Base-by-base conservation (phyloP, 331 rosid species). In the Saraca asoca region DNA sequence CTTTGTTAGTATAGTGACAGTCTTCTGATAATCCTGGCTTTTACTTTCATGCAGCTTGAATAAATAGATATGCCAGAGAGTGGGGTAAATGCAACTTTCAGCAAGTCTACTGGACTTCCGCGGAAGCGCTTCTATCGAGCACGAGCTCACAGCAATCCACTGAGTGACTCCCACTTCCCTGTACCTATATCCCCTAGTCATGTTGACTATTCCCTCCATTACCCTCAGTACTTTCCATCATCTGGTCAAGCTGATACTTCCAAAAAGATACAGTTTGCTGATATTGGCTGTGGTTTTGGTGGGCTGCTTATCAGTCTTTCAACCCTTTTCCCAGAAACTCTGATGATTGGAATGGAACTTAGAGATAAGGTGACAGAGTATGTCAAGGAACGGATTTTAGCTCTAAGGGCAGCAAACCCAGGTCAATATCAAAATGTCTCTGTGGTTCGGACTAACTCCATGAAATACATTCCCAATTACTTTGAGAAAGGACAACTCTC, bases 321-420 rank as follows among this genome's bases (percentile, higher is more conserved):
- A 9, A 86, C 90, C 20, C 76, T 94, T 63, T 90, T 90, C 83
- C 97, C 97, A 0, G 86, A 86, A 61, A 84, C 85, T 53, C 70
- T 90, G 76, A 94, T 94, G 96, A 85, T 88, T 51, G 98, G 98
- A 48, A 94, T 94, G 97, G 98, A 94, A 79, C 97, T 94, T 42
- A 71, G 95, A 73, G 98, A 94, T 61, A 94, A 90, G 79, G 96
- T 94, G 58, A 78, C 89, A 0, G 98, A 94, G 83, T 88, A 88
- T 57, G 98, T 94, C 66, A 94, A 94, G 83, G 98, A 94, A 72
- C 80, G 98, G 31, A 81, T 94, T 58, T 67, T n/a, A 80, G 96
- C 92, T 46, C 53, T 86, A 41, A 86, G 98, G 77, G 69, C 52
- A 18, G 63, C 90, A 51, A 81, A 87, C 68, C 85, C 90, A 6